Conservation (phyloP, 768 basidiomycete species). For the Boletus tylopilopsis region DNA sequence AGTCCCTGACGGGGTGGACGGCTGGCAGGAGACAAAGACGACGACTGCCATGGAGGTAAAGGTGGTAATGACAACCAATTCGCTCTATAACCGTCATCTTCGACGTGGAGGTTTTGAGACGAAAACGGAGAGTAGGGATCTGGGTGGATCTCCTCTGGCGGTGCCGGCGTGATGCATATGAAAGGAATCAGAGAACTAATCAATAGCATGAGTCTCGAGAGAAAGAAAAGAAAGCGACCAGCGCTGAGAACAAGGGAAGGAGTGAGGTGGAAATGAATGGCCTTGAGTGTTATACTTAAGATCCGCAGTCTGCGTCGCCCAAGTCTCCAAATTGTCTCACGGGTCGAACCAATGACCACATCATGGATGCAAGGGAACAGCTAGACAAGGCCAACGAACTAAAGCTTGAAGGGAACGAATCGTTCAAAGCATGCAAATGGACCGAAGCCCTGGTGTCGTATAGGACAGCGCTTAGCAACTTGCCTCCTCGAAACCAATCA, state of each 20-base stretch:
- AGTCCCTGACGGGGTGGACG: constrained; percentile 47
- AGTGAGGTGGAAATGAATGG: no score
- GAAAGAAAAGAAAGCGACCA: constrained; percentile 40
- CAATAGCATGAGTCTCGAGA: constrained; percentile 36
- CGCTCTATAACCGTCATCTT: constrained; percentile 56
- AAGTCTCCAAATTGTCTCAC: background rate
- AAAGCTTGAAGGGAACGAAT: constrained; percentile 73
- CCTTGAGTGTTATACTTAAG: no score
- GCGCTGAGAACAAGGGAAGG: constrained; percentile 40
- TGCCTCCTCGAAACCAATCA: constrained; percentile 48
- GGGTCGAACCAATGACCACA: background rate
- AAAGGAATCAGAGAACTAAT: constrained; percentile 49
- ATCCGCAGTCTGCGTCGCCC: no score
- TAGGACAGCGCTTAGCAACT: constrained; percentile 56
- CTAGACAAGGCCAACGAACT: constrained; percentile 54
- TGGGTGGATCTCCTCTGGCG: constrained; percentile 44
- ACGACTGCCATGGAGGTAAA: constrained; percentile 39
- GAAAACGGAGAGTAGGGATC: constrained; percentile 67
- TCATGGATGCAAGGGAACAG: constrained; percentile 33
- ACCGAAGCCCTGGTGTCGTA: constrained; percentile 70
- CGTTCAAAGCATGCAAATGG: constrained; percentile 65
- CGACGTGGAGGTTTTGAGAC: constrained; percentile 26
- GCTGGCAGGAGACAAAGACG: constrained; percentile 47
- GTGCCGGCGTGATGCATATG: constrained; percentile 68
- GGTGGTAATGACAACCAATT: constrained; percentile 50